Percentiles rank a stretch among this genome's conserved stretches.
Conservation (phyloP, 306 rosid genomes). For the Prunus salicina region DNA sequence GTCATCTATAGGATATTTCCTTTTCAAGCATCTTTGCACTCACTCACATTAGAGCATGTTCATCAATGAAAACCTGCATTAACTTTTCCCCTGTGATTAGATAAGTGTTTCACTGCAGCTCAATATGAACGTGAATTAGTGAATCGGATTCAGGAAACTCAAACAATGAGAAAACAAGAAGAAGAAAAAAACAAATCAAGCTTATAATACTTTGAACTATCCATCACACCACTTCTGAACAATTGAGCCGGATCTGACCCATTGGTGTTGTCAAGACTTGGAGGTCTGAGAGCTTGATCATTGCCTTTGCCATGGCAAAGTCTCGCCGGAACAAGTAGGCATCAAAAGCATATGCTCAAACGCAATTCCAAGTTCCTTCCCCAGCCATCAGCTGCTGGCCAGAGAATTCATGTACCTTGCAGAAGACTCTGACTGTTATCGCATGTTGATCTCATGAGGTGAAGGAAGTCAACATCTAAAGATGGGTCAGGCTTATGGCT, state of each 20-base stretch:
- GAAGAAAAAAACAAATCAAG: neutral
- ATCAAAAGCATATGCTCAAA: conserved; percentile 32
- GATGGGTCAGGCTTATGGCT: conserved; percentile 43
- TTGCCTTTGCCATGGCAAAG: conserved; percentile 34
- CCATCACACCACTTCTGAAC: conserved; percentile 26
- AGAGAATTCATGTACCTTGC: conserved; percentile 38
- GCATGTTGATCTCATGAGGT: conserved; percentile 37
- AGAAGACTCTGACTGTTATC: conserved; percentile 11
- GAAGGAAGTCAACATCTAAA: conserved; percentile 30
- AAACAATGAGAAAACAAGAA: neutral
- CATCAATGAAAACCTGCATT: neutral
- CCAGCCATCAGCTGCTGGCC: conserved; percentile 38
- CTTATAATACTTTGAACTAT: conserved; percentile 20
- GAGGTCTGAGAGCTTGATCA: conserved; percentile 45
- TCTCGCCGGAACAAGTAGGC: conserved; percentile 30
- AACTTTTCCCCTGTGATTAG: neutral
- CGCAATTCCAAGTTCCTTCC: conserved; percentile 31
- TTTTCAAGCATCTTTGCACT: neutral
- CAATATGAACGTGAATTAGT: neutral
- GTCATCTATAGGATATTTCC: too few relatives aligned
- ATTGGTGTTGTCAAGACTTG: conserved; percentile 34
- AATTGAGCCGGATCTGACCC: conserved; percentile 39
- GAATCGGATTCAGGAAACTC: neutral
- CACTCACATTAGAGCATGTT: neutral
- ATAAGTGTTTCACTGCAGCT: neutral